phyloP scores from a whole-genome alignment of 495 filamentous ascomycete species.

The Neohortaea acidophila region DNA sequence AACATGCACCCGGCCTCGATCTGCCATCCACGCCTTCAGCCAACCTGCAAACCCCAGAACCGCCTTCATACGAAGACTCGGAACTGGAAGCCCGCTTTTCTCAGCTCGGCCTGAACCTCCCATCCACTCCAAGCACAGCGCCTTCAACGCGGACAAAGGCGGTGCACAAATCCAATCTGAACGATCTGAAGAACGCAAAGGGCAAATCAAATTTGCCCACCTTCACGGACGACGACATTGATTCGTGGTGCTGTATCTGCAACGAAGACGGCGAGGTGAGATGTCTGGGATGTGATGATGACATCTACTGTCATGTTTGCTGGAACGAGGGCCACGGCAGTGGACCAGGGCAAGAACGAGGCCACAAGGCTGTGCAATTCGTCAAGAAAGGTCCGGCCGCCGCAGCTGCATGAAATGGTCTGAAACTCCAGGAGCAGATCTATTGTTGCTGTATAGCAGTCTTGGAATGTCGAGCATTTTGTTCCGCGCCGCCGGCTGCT shows the following conservation, averaged over 20 bases:
- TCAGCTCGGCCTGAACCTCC: slow-evolving; percentile 17
- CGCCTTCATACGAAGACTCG: slow-evolving; percentile 16
- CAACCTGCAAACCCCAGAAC: slow-evolving; percentile 5
- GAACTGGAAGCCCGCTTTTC: slow-evolving; percentile 13
- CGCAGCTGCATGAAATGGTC: neutral
- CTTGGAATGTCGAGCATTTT: slow-evolving; percentile 6
- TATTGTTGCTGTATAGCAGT: slow-evolving; percentile 1
- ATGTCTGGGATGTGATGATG: slow-evolving; percentile 49
- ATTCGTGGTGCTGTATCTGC: slow-evolving; percentile 57
- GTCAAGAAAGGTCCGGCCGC: neutral
- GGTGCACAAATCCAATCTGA: slow-evolving; percentile 5
- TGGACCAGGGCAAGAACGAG: slow-evolving; percentile 15
- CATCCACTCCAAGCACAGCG: slow-evolving; percentile 20
- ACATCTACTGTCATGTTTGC: slow-evolving; percentile 50
- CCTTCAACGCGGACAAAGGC: slow-evolving; percentile 11
- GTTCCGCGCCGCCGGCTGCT: slow-evolving; percentile 3
- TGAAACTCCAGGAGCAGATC: neutral
- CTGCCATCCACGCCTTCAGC: slow-evolving; percentile 16
- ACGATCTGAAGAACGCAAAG: slow-evolving; percentile 7
- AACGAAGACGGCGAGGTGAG: slow-evolving; percentile 46
- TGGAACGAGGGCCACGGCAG: slow-evolving; percentile 50
- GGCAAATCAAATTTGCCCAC: slow-evolving; percentile 20
- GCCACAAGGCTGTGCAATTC: slow-evolving; percentile 13
- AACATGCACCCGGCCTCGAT: neutral
- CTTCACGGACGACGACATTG: slow-evolving; percentile 47